Conservation (phyloP, 257 asterid species). For the Pogostemon cablin region DNA sequence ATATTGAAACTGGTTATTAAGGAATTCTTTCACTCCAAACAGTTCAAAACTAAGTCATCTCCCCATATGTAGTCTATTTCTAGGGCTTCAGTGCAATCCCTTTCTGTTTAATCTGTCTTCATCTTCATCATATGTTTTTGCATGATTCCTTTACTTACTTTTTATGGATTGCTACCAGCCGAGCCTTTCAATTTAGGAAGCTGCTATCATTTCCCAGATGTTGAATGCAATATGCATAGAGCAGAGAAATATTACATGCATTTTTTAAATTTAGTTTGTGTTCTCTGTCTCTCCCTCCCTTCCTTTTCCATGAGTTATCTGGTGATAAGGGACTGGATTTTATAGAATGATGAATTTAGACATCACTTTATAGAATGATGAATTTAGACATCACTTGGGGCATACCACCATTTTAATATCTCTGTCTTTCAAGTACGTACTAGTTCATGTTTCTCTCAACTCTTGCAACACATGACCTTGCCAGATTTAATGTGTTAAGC, state of each 20-base stretch:
- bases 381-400: slow-evolving; percentile 20
- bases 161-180: slow-evolving; percentile 6
- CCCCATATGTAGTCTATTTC: neutral
- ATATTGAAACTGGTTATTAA: neutral
- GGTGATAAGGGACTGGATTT: slow-evolving; percentile 8
- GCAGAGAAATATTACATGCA: neutral
- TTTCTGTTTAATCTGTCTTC: neutral
- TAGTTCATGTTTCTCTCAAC: slow-evolving; percentile 24
- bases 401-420: slow-evolving; percentile 18
- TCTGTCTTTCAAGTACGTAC: slow-evolving; percentile 13
- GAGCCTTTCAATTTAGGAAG: neutral
- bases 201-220: neutral
- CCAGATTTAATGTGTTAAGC: slow-evolving; percentile 16
- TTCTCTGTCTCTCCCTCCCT: neutral
- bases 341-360: slow-evolving; percentile 1
- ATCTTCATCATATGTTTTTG: neutral
- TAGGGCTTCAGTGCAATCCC: neutral
- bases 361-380: neutral
- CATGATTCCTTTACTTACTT: neutral
- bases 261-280: neutral
- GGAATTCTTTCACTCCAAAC: neutral
- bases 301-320: neutral
- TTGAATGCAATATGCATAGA: no score
- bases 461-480: slow-evolving; percentile 27
- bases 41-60: neutral